These are phyloP conservation scores for Mycosphaerella arachidis DNA, from an alignment of 2,329 filamentous ascomycete genomes.

Conservation along the genomic window DNA sequence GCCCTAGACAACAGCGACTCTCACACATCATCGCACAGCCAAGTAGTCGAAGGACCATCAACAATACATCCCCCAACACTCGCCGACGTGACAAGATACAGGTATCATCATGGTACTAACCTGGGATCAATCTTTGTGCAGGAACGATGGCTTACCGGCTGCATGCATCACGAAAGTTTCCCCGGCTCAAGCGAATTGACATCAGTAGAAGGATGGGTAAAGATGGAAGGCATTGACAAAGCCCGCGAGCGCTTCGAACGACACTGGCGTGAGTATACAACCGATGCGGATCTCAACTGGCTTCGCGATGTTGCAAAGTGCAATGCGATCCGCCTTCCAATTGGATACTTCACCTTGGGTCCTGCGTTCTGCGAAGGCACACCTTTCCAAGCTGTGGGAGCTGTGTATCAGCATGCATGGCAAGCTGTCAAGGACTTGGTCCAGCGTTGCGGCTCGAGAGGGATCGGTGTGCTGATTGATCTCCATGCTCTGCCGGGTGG, in stretches of 20 bases:
- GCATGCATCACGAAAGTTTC: constrained; percentile 47
- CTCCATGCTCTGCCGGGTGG: constrained; percentile 57
- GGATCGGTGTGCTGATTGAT: constrained; percentile 56
- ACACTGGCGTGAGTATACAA: constrained; percentile 51
- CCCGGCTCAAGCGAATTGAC: constrained; percentile 48
- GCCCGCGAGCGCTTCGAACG: constrained; percentile 50
- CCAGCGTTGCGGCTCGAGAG: constrained; percentile 41
- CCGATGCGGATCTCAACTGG: constrained; percentile 51
- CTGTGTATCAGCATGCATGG: constrained; percentile 54
- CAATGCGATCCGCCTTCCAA: constrained; percentile 56
- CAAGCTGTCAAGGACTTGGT: constrained; percentile 46
- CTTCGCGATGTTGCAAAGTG: constrained; percentile 50
- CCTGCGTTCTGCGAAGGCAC: constrained; percentile 48
- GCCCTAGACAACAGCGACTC: constrained; percentile 27
- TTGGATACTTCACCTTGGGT: constrained; percentile 57
- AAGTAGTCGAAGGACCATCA: constrained; percentile 23
- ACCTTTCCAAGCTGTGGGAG: constrained; percentile 46
- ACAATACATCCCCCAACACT: constrained; percentile 37
- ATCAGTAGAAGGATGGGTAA: constrained; percentile 47
- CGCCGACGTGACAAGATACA: constrained; percentile 48
- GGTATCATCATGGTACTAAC: constrained; percentile 58
- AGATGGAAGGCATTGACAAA: constrained; percentile 44
- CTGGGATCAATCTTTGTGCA: constrained; percentile 58
- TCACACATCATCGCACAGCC: neutral
- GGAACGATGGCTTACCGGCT: constrained; percentile 53